Evolutionary conservation across 345 rosid species (phyloP).

Genomic region (Ceriops decandra): DNA sequence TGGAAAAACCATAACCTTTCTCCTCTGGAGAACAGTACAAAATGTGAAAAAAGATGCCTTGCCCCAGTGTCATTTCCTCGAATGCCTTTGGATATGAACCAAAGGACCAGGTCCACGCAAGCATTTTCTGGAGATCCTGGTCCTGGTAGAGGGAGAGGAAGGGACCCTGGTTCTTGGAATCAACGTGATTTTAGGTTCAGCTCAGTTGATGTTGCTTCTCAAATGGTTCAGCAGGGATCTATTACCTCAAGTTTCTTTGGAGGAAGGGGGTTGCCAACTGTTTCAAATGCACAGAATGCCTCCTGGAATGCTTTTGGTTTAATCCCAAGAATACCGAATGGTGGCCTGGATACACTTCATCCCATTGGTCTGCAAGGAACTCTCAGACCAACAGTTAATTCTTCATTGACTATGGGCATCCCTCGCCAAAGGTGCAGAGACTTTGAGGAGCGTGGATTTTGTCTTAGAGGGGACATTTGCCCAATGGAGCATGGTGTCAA

Average conservation of each 20-base stretch:
- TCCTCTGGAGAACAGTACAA: slow-evolving; percentile 40
- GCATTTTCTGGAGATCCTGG: slow-evolving; percentile 59
- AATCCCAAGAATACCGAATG: slow-evolving; percentile 67
- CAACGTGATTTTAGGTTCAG: slow-evolving; percentile 65
- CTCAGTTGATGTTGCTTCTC: slow-evolving; percentile 65
- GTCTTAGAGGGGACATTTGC: slow-evolving; percentile 98
- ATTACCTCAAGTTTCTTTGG: slow-evolving; percentile 54
- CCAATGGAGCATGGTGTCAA: slow-evolving; percentile 99
- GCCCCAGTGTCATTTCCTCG: slow-evolving; percentile 46
- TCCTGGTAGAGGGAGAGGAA: slow-evolving; percentile 83
- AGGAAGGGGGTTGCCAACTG: slow-evolving; percentile 70
- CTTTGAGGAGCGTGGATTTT: slow-evolving; percentile 98
- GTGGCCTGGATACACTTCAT: slow-evolving; percentile 73
- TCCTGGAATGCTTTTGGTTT: slow-evolving; percentile 84
- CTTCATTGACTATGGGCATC: slow-evolving; percentile 68
- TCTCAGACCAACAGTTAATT: slow-evolving; percentile 54
- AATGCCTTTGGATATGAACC: slow-evolving; percentile 51
- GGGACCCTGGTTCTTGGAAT: slow-evolving; percentile 68
- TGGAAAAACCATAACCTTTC: slow-evolving; percentile 38
- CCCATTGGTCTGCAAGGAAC: slow-evolving; percentile 70
- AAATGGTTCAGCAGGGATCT: slow-evolving; percentile 57
- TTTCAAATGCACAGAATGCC: slow-evolving; percentile 55
- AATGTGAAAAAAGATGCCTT: slow-evolving; percentile 57
- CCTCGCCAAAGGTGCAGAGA: slow-evolving; percentile 86
- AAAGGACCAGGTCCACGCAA: slow-evolving; percentile 55